Conservation (phyloP, 2,329 filamentous ascomycete genomes). For the Hysterium pulicare region DNA sequence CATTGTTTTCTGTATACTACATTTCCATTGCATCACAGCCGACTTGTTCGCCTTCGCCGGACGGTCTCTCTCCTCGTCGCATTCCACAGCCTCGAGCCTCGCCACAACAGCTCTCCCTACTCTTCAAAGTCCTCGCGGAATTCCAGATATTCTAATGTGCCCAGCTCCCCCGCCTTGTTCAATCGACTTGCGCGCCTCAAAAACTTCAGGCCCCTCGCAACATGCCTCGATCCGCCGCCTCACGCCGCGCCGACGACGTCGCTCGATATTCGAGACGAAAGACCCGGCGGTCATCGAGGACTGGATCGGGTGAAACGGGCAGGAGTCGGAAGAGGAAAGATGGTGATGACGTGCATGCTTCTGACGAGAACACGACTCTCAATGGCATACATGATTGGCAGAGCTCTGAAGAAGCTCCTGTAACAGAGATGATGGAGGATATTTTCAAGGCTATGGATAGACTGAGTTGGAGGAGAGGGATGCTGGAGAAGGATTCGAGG, state of each 20-base stretch:
- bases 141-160: constrained; percentile 35
- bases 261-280: constrained; percentile 32
- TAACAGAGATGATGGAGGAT: constrained; percentile 21
- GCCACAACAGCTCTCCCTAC: background rate
- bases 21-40: background rate
- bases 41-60: no score
- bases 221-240: constrained; percentile 28
- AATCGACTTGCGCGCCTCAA: constrained; percentile 34
- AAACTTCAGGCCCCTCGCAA: constrained; percentile 25
- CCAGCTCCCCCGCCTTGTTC: constrained; percentile 29
- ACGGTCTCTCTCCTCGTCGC: no score
- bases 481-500: constrained; percentile 16
- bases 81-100: background rate
- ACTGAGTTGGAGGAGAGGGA: constrained; percentile 18
- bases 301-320: constrained; percentile 27
- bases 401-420: constrained; percentile 14
- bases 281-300: constrained; percentile 32
- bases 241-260: constrained; percentile 29
- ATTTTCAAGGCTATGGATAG: constrained; percentile 26
- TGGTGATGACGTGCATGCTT: background rate
- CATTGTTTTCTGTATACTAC: no score
- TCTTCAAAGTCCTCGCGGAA: constrained; percentile 21
- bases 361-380: background rate
- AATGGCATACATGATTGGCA: background rate
- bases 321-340: background rate